Percentiles rank a stretch among this genome's conserved stretches.
These are phyloP conservation scores for Geotrichum restrictum DNA, from an alignment of 1,139 yeast genomes.

Conservation along the genomic window DNA sequence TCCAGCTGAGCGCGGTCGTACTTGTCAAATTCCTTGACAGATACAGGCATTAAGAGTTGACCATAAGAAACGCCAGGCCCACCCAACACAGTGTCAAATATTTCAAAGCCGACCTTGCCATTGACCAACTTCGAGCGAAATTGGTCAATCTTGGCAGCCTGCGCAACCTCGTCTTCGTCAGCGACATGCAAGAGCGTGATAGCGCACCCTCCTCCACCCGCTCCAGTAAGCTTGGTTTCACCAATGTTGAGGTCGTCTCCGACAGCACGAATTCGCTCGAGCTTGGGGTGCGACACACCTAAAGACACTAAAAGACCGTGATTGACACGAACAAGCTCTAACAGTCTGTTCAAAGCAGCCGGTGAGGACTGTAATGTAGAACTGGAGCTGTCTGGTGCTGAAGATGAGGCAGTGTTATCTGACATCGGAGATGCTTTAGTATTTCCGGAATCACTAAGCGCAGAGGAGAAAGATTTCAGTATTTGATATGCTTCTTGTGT, in stretches of 20 bases:
- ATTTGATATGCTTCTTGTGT: conserved; percentile 65
- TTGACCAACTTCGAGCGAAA: conserved; percentile 37
- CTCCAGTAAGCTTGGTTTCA: conserved; percentile 91
- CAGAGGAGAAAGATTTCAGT: conserved; percentile 7
- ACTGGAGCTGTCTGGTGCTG: conserved; percentile 6
- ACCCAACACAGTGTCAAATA: conserved; percentile 80
- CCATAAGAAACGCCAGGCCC: conserved; percentile 79
- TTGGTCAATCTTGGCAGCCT: conserved; percentile 39
- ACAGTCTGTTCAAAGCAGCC: conserved; percentile 36
- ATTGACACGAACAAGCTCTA: conserved; percentile 72
- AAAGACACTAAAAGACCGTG: conserved; percentile 83
- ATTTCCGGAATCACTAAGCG: background rate
- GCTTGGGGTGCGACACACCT: conserved; percentile 88
- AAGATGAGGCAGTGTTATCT: background rate
- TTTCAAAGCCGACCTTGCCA: conserved; percentile 57
- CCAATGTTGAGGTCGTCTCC: conserved; percentile 67
- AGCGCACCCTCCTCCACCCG: conserved; percentile 99
- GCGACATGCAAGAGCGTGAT: conserved; percentile 69
- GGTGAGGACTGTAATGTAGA: conserved; percentile 43
- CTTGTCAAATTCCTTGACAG: conserved; percentile 19
- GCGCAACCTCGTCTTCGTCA: conserved; percentile 36
- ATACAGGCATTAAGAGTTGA: conserved; percentile 23
- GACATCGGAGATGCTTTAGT: conserved; percentile 22
- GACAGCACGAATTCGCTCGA: conserved; percentile 65
- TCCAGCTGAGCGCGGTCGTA: conserved; percentile 40